Percentiles rank a stretch among this genome's conserved stretches.
Evolutionary conservation across 768 basidiomycete species (phyloP).

Genomic region (Suillus lakei): DNA sequence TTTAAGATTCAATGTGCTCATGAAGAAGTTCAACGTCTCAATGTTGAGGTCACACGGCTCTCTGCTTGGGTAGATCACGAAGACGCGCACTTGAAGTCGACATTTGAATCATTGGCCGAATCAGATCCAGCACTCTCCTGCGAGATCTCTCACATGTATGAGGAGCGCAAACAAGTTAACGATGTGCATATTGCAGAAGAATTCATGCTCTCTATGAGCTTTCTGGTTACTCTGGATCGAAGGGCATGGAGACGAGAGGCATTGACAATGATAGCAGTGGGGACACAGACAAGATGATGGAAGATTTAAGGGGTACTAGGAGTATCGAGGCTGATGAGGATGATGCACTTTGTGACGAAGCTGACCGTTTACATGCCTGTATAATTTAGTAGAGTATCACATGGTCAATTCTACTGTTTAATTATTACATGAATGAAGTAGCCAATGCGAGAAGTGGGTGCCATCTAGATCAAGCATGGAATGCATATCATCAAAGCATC

Average conservation of each 20-base stretch:
- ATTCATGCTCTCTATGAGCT: background rate
- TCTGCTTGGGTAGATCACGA: no score
- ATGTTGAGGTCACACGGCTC: background rate
- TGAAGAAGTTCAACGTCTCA: background rate
- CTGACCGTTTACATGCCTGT: no score
- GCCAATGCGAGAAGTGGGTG: conserved; percentile 58
- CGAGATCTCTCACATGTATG: background rate
- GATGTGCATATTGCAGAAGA: background rate
- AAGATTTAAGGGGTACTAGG: background rate
- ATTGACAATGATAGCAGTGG: background rate
- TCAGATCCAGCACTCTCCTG: background rate
- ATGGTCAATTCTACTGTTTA: no score
- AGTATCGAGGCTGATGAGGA: background rate
- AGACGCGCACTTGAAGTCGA: no score
- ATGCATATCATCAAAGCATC: no score
- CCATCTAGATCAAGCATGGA: conserved; percentile 46
- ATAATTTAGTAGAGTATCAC: no score
- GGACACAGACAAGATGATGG: background rate
- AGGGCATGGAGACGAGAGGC: background rate
- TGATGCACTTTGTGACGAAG: no score
- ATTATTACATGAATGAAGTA: no score
- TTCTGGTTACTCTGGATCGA: background rate
- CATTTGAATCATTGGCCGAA: no score
- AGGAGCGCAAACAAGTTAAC: background rate
- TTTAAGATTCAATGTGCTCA: background rate